Percentiles rank a stretch among this genome's conserved stretches.
Evolutionary conservation across 2,329 filamentous ascomycete genomes (phyloP).

Genomic region (Diaporthe nobilis): DNA sequence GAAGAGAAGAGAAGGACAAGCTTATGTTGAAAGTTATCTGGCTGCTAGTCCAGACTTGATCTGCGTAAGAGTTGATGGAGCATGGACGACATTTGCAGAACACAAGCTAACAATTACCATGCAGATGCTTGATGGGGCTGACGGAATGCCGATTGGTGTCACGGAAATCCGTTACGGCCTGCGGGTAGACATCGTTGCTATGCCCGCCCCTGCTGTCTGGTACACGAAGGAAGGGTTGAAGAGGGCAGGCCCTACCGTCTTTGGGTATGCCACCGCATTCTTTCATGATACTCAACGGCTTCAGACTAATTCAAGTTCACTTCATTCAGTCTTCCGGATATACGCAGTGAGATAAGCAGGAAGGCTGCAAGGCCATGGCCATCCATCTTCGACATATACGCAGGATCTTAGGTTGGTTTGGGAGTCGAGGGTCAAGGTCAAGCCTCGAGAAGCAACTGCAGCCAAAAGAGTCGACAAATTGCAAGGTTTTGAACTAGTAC

Average conservation of each 20-base stretch:
- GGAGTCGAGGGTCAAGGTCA: neutral
- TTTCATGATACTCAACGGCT: no score
- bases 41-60: conserved; percentile 16
- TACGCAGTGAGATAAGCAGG: neutral
- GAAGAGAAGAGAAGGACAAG: neutral
- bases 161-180: conserved; percentile 8
- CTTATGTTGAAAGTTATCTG: neutral
- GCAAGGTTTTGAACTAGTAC: no score
- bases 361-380: conserved; percentile 7
- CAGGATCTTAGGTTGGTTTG: accelerated
- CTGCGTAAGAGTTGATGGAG: neutral
- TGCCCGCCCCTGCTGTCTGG: conserved; percentile 2
- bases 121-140: conserved; percentile 19
- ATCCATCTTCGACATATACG: neutral
- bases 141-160: conserved; percentile 24
- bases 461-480: no score
- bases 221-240: conserved; percentile 5
- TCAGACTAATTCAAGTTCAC: neutral
- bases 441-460: no score
- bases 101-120: neutral
- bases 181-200: conserved; percentile 14
- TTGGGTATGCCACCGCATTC: neutral
- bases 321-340: neutral
- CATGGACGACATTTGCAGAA: accelerated
- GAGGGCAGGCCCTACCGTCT: conserved; percentile 15